Base-by-base conservation (phyloP, 1,284 basidiomycete genomes). In the Microbotryum silenes-acaulis region DNA sequence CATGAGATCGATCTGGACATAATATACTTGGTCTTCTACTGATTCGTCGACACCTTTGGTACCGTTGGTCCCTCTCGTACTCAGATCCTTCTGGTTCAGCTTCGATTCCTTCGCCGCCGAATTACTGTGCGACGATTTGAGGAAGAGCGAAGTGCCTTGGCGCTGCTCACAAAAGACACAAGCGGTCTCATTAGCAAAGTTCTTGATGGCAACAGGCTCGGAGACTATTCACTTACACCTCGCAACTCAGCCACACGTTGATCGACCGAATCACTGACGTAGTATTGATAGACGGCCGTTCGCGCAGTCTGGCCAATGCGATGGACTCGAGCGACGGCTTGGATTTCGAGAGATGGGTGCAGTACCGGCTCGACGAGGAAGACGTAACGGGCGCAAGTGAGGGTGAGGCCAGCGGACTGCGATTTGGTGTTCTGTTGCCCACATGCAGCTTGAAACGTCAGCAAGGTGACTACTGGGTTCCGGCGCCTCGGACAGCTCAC, bases 291-390 rank as follows among this genome's bases (percentile, higher is more conserved):
- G 12, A 72, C 70, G 18, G 37, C 55, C 6, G 71, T 72, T 27
- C 57, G 42, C 42, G 50, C n/a, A 5, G 48, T 60, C 51, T 72
- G 71, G 2, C 70, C 71, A 54, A 72, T 72, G 3, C 71, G 64
- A 48, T 72, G 71, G 4, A 71, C 63, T n/a, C 71, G 62, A 4
- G 65, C 71, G 25, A 71, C 66, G 20, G 71, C 71, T 57, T 72
- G 72, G 9, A 70, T 58, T 51, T 72, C 72, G 37, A 72, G 58
- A 14, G 61, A 55, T 7, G 68, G 62, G 21, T 69, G 62, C 8
- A 72, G 60, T 1, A 70, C 57, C 12, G 72, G 72, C 53, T 72
- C 72, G 51, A 72, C 53, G 27, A 67, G 57, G 51, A 67, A 63
- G 51, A 68, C 66, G 56, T 70, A 65, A 18, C 62, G 60, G 0